Conservation (phyloP, 2,329 filamentous ascomycete genomes). For the Bipolaris zeicola region DNA sequence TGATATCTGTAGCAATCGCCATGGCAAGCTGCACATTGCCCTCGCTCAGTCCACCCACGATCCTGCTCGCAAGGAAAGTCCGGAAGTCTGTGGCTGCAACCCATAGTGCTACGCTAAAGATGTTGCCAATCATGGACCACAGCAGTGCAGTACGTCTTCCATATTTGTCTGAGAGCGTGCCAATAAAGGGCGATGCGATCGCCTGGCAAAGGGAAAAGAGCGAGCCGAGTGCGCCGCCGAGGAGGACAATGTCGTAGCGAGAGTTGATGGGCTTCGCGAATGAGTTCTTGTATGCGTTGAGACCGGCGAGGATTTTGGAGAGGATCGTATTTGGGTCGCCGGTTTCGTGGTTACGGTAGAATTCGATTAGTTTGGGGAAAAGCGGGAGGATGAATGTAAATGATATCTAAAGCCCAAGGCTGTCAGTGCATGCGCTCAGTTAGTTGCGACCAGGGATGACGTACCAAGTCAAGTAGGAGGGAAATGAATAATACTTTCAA, state of each 20-base stretch:
- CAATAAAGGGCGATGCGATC: conserved; percentile 89
- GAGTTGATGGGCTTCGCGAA: conserved; percentile 94
- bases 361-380: conserved; percentile 92
- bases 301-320: conserved; percentile 75
- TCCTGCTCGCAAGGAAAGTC: conserved; percentile 89
- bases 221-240: conserved; percentile 91
- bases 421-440: conserved; percentile 14
- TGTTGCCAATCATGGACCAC: conserved; percentile 91
- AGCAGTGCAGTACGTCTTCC: conserved; percentile 86
- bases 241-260: conserved; percentile 93
- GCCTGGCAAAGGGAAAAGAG: conserved; percentile 94
- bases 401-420: conserved; percentile 70
- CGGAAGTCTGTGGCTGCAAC: conserved; percentile 91
- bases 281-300: conserved; percentile 93
- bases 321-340: conserved; percentile 68
- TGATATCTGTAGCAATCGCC: conserved; percentile 95
- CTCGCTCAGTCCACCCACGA: conserved; percentile 92
- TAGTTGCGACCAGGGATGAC: conserved; percentile 35
- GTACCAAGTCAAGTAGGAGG: conserved; percentile 84
- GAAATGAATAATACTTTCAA: conserved; percentile 88
- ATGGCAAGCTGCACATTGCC: conserved; percentile 96
- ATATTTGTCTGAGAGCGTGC: conserved; percentile 83
- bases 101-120: conserved; percentile 92
- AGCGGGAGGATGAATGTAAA: conserved; percentile 98
- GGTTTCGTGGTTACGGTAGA: conserved; percentile 87